Evolutionary conservation across 495 filamentous ascomycete genomes (phyloP).

Genomic region (Xanthoparmelia taractica): DNA sequence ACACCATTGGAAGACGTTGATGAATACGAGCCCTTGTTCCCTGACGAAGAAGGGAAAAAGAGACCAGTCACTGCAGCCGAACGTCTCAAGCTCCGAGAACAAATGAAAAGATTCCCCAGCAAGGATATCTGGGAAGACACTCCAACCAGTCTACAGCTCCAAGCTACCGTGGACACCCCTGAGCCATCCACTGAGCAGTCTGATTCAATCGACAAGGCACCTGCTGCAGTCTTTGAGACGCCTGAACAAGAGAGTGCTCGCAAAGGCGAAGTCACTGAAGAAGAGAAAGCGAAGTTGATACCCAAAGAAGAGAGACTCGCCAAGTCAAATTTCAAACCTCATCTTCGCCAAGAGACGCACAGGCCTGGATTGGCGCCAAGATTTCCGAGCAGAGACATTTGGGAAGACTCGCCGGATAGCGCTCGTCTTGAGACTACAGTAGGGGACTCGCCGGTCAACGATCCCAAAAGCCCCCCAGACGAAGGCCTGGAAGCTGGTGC

Average conservation of each 20-base stretch:
- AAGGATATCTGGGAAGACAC: conserved; percentile 97
- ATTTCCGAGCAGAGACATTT: conserved; percentile 92
- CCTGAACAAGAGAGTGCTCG: conserved; percentile 50
- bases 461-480: conserved; percentile 28
- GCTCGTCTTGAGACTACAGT: conserved; percentile 75
- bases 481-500: conserved; percentile 27
- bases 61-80: conserved; percentile 50
- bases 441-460: conserved; percentile 48
- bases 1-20: conserved; percentile 83
- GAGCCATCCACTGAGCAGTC: conserved; percentile 45
- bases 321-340: conserved; percentile 37
- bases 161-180: conserved; percentile 78
- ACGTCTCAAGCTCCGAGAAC: conserved; percentile 54
- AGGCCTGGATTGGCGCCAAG: conserved; percentile 56
- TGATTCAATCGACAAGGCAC: conserved; percentile 26
- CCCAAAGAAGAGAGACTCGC: conserved; percentile 40
- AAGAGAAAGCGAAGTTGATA: conserved; percentile 42
- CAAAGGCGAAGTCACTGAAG: conserved; percentile 40
- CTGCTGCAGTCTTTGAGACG: conserved; percentile 41
- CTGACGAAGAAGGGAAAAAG: conserved; percentile 66
- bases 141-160: conserved; percentile 74
- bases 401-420: conserved; percentile 90
- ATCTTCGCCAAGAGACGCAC: conserved; percentile 35
- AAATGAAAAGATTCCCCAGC: conserved; percentile 77
- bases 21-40: conserved; percentile 92